phyloP scores from a whole-genome alignment of 2,329 filamentous ascomycete species.

The Leptographium radiaticola region DNA sequence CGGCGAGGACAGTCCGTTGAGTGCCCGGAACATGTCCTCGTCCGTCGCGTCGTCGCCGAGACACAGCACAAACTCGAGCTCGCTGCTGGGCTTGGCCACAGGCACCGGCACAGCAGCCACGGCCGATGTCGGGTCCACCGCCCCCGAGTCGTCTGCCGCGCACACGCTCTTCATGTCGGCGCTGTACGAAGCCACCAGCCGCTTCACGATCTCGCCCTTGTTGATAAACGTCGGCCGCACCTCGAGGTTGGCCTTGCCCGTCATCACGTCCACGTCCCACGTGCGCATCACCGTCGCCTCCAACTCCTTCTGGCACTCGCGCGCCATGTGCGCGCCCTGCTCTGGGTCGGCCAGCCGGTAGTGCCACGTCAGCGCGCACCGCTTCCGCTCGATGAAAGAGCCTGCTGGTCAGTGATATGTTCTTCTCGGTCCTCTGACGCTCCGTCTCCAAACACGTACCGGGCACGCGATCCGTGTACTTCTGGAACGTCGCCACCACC shows the following conservation, averaged over 20 bases:
- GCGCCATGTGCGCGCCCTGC: constrained; percentile 66
- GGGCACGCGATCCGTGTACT: constrained; percentile 75
- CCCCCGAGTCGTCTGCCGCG: constrained; percentile 6
- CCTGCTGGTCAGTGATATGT: constrained; percentile 29
- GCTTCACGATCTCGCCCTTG: constrained; percentile 89
- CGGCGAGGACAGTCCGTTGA: constrained; percentile 41
- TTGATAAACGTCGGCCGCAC: constrained; percentile 96
- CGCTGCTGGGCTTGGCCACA: constrained; percentile 23
- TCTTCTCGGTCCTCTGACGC: too few species aligned
- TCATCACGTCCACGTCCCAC: constrained; percentile 93
- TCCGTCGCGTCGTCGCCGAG: constrained; percentile 94
- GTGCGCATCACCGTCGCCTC: constrained; percentile 61
- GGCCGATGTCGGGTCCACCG: background rate
- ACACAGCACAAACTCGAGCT: constrained; percentile 78
- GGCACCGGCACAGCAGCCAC: constrained; percentile 24
- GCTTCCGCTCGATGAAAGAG: constrained; percentile 87
- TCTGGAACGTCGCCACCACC: constrained; percentile 72
- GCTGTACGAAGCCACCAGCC: constrained; percentile 63
- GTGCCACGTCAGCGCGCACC: constrained; percentile 92
- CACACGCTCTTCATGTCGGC: constrained; percentile 20
- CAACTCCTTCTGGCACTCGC: constrained; percentile 69
- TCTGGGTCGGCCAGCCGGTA: constrained; percentile 86
- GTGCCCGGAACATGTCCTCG: constrained; percentile 87
- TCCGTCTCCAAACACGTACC: constrained; percentile 35
- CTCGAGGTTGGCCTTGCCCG: constrained; percentile 91